These are phyloP conservation scores for Wallacemonas sp. DNA, from an alignment of 208 protist species.

Conservation along the genomic window DNA sequence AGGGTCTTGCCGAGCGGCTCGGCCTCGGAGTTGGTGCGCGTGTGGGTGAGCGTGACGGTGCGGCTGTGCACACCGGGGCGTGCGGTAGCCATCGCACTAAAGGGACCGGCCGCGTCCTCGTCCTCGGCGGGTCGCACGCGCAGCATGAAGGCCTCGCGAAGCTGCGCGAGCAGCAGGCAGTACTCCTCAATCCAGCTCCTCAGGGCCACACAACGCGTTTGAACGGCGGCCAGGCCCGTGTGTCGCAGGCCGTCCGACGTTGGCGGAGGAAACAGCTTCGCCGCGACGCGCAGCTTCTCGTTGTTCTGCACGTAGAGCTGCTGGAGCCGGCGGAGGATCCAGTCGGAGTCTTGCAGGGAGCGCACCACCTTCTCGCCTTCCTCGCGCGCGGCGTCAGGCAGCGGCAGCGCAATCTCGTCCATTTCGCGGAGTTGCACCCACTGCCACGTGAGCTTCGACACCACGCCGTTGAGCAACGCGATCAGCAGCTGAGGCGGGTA, in stretches of 20 bases:
- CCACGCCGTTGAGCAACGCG: constrained; percentile 53
- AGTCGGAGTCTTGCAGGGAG: constrained; percentile 22
- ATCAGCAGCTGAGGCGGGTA: constrained; percentile 55
- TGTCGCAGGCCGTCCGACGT: constrained; percentile 28
- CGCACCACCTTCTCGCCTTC: not conserved
- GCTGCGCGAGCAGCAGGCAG: constrained; percentile 49
- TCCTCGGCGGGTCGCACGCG: not conserved
- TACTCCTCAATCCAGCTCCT: constrained; percentile 54
- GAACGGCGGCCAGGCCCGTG: constrained; percentile 43
- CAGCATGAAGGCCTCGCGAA: constrained; percentile 49
- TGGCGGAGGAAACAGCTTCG: constrained; percentile 5
- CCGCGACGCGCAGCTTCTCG: constrained; percentile 27
- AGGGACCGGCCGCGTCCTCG: not conserved
- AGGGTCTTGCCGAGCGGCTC: not conserved
- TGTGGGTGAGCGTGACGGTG: constrained; percentile 15
- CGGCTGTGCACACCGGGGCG: constrained; percentile 7
- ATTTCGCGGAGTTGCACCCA: constrained; percentile 52
- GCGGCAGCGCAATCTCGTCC: constrained; percentile 39
- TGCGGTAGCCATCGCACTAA: not conserved
- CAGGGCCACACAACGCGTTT: constrained; percentile 39
- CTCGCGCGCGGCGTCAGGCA: constrained; percentile 23
- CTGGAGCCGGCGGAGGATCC: constrained; percentile 46
- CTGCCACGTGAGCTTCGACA: constrained; percentile 41
- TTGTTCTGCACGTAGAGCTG: constrained; percentile 38
- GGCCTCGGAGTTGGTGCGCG: constrained; percentile 21